Evolutionary conservation across 176 grass and related monocot species (phyloP), one percentile per base, ranked within the genome.

Genomic region (Leersia perrieri): DNA sequence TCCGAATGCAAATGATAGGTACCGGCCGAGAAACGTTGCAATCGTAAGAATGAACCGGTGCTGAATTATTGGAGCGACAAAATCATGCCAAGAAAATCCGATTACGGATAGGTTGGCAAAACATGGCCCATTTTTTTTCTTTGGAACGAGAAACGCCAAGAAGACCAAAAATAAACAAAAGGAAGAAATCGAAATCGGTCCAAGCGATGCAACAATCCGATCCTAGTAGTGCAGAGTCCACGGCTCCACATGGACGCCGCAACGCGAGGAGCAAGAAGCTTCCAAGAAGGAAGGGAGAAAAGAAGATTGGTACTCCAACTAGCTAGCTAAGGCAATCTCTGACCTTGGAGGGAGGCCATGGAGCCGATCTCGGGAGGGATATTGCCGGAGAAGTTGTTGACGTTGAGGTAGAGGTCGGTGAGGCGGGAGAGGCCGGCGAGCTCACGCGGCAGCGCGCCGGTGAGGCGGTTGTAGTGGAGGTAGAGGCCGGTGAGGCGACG

Each of bases 391-490:
- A 98, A 66, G 77, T 82, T 89, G 89, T 98, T 98, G 57, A 92
- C 90, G 83, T 91, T 78, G 53, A 98, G 90, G 75, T 98, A 98
- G 67, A 98, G 87, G 75, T 98, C 92, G 69, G 85, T 89, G 58
- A 98, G 92, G n/a, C 28, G 58, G 20, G 66, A 41, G 29, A 98
- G 84, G 5, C 11, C 71, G 0, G 75, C 84, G 55, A 98, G 84
- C 84, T 91, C 92, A 55, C 40, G 72, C 0, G 96, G 96, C 58
- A 98, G 29, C 71, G 63, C 72, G 15, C 96, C 92, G 34, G 8
- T 88, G 32, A 98, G 83, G 15, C 35, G 58, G 86, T 98, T 98
- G 79, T 98, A 98, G 71, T 98, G 96, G 78, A 98, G 88, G 85
- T 98, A 98, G 3, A 98, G 89, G 2, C 92, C 92, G 1, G 86